These are phyloP conservation scores for Phaseolus coccineus DNA, from an alignment of 331 rosid genomes.

Conservation along the genomic window DNA sequence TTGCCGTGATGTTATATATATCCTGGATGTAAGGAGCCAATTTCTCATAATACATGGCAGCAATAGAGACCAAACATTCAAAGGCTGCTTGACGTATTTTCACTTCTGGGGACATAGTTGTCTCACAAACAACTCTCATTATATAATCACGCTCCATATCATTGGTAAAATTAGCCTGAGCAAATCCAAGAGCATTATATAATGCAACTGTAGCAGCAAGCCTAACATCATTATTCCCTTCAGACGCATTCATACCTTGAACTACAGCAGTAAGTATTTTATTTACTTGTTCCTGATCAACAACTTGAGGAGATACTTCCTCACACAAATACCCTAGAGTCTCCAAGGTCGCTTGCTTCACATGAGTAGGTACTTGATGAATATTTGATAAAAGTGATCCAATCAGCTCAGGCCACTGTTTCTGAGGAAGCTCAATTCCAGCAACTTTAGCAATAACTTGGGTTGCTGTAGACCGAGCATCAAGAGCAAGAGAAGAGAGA, in stretches of 20 bases:
- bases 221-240: conserved; percentile 77
- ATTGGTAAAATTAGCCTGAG: conserved; percentile 85
- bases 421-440: conserved; percentile 85
- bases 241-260: conserved; percentile 84
- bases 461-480: conserved; percentile 83
- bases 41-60: conserved; percentile 78
- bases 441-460: conserved; percentile 91
- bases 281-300: conserved; percentile 88
- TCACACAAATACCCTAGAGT: conserved; percentile 91
- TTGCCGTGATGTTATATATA: conserved; percentile 75
- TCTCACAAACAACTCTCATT: conserved; percentile 92
- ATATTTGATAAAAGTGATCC: conserved; percentile 78
- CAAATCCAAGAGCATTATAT: conserved; percentile 84
- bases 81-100: conserved; percentile 82
- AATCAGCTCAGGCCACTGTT: conserved; percentile 89
- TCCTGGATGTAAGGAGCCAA: conserved; percentile 81
- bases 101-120: conserved; percentile 76
- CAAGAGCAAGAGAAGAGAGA: conserved; percentile 64
- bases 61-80: conserved; percentile 93
- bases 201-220: conserved; percentile 86
- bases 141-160: conserved; percentile 89
- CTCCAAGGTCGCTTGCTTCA: conserved; percentile 84
- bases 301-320: conserved; percentile 79
- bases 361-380: conserved; percentile 79
- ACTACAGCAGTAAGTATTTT: conserved; percentile 89